Conservation (phyloP, 352 stramenopile species). For the Paralagenidium karlingii region DNA sequence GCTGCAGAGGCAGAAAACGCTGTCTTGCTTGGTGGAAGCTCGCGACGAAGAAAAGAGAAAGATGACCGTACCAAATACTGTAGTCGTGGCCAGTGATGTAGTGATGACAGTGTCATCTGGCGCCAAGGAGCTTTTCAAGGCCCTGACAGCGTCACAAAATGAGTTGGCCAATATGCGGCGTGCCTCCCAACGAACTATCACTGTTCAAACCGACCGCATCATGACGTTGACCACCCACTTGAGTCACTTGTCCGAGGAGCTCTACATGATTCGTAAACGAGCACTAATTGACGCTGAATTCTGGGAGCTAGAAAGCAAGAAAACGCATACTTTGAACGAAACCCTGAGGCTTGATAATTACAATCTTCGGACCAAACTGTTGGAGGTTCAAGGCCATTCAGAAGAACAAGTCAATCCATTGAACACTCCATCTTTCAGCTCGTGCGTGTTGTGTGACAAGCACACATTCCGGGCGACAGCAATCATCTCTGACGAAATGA, state of each 20-base stretch:
- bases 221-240: slow-evolving; percentile 53
- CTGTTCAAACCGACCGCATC: slow-evolving; percentile 40
- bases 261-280: slow-evolving; percentile 49
- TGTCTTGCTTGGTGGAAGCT: too few species aligned
- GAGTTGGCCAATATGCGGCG: slow-evolving; percentile 27
- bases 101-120: slow-evolving; percentile 41
- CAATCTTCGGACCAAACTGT: slow-evolving; percentile 15
- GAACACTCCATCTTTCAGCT: background rate
- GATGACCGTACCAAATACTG: too few species aligned
- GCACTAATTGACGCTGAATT: slow-evolving; percentile 43
- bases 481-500: slow-evolving; percentile 19
- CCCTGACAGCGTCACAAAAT: slow-evolving; percentile 23
- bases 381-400: slow-evolving; percentile 8
- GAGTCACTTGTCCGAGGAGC: slow-evolving; percentile 47
- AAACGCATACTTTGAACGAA: slow-evolving; percentile 39
- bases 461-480: slow-evolving; percentile 32
- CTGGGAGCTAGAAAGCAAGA: slow-evolving; percentile 58
- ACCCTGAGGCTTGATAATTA: slow-evolving; percentile 18
- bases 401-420: background rate
- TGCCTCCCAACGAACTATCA: slow-evolving; percentile 30
- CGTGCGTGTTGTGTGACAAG: slow-evolving; percentile 31
- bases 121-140: slow-evolving; percentile 50
- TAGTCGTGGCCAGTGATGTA: slow-evolving; percentile 27
- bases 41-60: slow-evolving; percentile 29
- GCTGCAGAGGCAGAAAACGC: too few species aligned